Percentiles rank a stretch among this genome's conserved stretches.
Conservation (phyloP, 2,329 filamentous ascomycete species). For the Fusarium ramigenum region DNA sequence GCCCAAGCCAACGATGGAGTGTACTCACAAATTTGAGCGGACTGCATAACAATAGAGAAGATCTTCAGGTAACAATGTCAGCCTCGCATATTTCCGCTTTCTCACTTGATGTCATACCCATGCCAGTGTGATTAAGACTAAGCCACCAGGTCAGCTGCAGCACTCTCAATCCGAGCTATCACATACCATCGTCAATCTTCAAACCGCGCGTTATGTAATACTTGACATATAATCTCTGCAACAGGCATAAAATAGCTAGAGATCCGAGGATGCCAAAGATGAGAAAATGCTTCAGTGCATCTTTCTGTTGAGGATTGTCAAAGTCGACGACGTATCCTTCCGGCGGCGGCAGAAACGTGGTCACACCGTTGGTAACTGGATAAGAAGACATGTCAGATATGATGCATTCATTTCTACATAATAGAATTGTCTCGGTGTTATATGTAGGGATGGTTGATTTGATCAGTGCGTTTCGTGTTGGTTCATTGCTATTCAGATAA, state of each 20-base stretch:
- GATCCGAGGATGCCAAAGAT: slow-evolving; percentile 38
- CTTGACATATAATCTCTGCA: slow-evolving; percentile 46
- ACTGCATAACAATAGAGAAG: slow-evolving; percentile 39
- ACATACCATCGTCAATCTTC: slow-evolving; percentile 33
- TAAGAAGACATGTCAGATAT: slow-evolving; percentile 7
- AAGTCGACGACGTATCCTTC: slow-evolving; percentile 46
- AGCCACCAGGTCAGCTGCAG: not conserved
- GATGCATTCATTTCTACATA: fast-evolving
- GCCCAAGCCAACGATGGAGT: fast-evolving
- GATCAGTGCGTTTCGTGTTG: not conserved
- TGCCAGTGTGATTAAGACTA: slow-evolving; percentile 18
- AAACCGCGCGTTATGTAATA: slow-evolving; percentile 20
- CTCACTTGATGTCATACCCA: slow-evolving; percentile 6
- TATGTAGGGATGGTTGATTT: not conserved
- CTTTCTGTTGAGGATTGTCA: slow-evolving; percentile 39
- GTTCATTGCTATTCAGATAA: not conserved
- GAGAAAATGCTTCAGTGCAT: slow-evolving; percentile 35
- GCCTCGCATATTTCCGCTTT: fast-evolving
- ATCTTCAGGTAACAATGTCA: not conserved
- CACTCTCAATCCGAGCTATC: fast-evolving
- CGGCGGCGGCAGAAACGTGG: slow-evolving; percentile 38
- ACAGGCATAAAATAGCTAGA: slow-evolving; percentile 27
- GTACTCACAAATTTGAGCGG: slow-evolving; percentile 34
- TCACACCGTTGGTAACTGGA: slow-evolving; percentile 37
- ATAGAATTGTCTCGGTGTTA: not conserved